These are phyloP conservation scores for bread wheat (Triticum aestivum) DNA, from an alignment of 176 grass and related monocot genomes.

Conservation along the genomic window IWGSC_CS_RefSeq_v2.1 NC_057807.1:61955092-61955591, in stretches of 20 bases:
- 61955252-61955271: slow-evolving; percentile 34
- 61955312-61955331: slow-evolving; percentile 24
- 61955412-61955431: neutral
- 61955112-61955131: slow-evolving; percentile 11
- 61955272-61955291: neutral
- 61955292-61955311: neutral
- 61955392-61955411: slow-evolving; percentile 42
- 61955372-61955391: slow-evolving; percentile 32
- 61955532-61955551: neutral
- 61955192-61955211: slow-evolving; percentile 39
- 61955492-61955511: too few relatives aligned
- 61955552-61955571: neutral
- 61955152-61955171: slow-evolving; percentile 5
- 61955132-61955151: slow-evolving; percentile 27
- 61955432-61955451: neutral
- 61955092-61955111: neutral
- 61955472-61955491: neutral
- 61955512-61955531: neutral
- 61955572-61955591: too few relatives aligned
- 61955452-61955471: neutral
- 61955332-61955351: slow-evolving; percentile 23
- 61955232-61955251: slow-evolving; percentile 58
- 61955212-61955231: slow-evolving; percentile 57
- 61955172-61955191: slow-evolving; percentile 33
- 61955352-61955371: slow-evolving; percentile 21